A percentile compares a stretch with the other conserved stretches of the same genome.
Evolutionary conservation across 169 alveolate species (phyloP).

Genomic region (Cryptosporidium sp.): DNA sequence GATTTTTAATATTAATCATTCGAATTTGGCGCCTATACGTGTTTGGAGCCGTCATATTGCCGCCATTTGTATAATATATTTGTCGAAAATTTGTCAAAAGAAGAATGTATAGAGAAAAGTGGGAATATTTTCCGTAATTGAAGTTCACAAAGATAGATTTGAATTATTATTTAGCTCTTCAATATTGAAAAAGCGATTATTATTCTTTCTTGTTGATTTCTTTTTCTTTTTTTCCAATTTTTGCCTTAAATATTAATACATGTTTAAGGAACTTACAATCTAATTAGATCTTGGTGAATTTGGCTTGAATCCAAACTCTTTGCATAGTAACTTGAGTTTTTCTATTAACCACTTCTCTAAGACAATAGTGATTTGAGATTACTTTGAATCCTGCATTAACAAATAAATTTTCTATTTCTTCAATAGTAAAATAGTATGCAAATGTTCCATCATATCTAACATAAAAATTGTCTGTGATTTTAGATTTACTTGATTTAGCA

Average conservation of each 20-base stretch:
- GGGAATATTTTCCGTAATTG: too few relatives aligned
- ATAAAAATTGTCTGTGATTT: conserved; percentile 91
- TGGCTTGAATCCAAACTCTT: conserved; percentile 90
- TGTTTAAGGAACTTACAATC: neutral
- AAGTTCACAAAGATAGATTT: too few relatives aligned
- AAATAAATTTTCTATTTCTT: conserved; percentile 84
- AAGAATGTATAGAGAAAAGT: too few relatives aligned
- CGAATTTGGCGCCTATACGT: too few relatives aligned
- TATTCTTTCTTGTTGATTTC: too few relatives aligned
- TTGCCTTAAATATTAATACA: neutral
- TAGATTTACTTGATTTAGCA: conserved; percentile 88
- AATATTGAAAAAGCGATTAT: neutral
- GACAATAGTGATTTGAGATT: conserved; percentile 79
- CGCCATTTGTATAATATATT: too few relatives aligned
- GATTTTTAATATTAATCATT: too few relatives aligned
- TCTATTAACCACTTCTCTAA: conserved; percentile 83
- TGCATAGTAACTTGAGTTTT: conserved; percentile 85
- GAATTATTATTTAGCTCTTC: too few relatives aligned
- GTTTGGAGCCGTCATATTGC: too few relatives aligned
- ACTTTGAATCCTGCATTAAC: conserved; percentile 78
- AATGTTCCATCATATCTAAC: conserved; percentile 91
- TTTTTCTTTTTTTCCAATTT: neutral
- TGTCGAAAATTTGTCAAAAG: too few relatives aligned
- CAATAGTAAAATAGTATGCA: conserved; percentile 89
- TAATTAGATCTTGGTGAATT: conserved; percentile 74